These are phyloP conservation scores for Exophiala sp. DNA, from an alignment of 2,329 filamentous ascomycete genomes.

Conservation along the genomic window DNA sequence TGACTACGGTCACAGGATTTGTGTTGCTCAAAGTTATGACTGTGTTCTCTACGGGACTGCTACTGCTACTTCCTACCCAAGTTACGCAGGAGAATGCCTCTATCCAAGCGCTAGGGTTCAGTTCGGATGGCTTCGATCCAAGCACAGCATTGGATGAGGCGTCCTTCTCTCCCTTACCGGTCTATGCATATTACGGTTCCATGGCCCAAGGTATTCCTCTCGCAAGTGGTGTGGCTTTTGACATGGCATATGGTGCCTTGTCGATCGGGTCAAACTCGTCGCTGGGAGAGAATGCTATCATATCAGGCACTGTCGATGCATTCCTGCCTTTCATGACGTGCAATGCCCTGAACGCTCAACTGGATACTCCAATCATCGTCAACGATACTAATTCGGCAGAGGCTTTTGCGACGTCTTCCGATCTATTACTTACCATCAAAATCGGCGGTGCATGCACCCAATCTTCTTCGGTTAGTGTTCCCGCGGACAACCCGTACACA, in stretches of 20 bases:
- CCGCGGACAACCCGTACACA: constrained; percentile 24
- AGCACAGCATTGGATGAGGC: constrained; percentile 12
- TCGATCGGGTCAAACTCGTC: constrained; percentile 12
- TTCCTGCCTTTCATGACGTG: constrained; percentile 26
- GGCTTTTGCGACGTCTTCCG: constrained; percentile 20
- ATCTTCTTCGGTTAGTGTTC: constrained; percentile 18
- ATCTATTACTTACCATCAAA: constrained; percentile 23
- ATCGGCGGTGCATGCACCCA: constrained; percentile 20
- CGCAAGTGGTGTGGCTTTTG: constrained; percentile 21
- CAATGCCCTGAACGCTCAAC: constrained; percentile 16
- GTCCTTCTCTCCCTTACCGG: constrained; percentile 19
- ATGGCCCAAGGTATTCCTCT: constrained; percentile 22
- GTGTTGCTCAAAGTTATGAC: constrained; percentile 32
- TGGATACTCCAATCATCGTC: constrained; percentile 18
- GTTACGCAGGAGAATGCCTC: constrained; percentile 12
- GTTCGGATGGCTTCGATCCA: constrained; percentile 10
- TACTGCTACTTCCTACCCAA: constrained; percentile 30
- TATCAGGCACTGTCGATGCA: constrained; percentile 20
- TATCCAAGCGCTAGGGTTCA: constrained; percentile 16
- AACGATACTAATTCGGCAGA: constrained; percentile 20
- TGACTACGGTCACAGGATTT: constrained; percentile 30
- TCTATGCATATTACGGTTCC: constrained; percentile 25
- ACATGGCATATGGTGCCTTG: constrained; percentile 24
- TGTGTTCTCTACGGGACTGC: constrained; percentile 31
- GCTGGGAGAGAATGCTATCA: constrained; percentile 12